Conservation (phyloP, 345 rosid species). For the Psidium guajava region DNA sequence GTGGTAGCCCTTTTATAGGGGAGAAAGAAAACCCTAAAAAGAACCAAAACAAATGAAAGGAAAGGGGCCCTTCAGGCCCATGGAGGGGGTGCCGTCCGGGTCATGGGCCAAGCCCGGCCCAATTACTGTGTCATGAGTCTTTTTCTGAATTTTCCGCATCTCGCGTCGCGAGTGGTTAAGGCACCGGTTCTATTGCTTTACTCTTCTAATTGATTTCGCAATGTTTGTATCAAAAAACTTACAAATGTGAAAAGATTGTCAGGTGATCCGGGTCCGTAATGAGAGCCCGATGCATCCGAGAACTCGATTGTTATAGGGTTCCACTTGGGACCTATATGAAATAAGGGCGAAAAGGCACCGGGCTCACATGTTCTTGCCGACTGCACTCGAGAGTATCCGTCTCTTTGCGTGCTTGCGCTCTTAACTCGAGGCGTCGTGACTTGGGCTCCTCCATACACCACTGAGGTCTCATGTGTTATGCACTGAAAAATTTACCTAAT, state of each 20-base stretch:
- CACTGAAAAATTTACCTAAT: not conserved
- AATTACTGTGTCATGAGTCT: not conserved
- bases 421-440: not conserved
- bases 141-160: not conserved
- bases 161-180: not conserved
- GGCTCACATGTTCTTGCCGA: rapidly evolving
- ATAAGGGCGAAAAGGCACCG: rapidly evolving
- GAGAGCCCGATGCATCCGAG: not conserved
- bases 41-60: not conserved
- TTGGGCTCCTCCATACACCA: not conserved
- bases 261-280: not conserved
- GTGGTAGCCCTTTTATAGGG: not conserved
- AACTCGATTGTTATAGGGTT: not conserved
- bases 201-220: not conserved
- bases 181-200: not conserved
- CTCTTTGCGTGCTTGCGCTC: rapidly evolving
- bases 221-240: not conserved
- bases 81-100: not conserved
- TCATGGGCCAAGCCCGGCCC: not conserved
- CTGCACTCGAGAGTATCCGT: rapidly evolving
- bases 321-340: rapidly evolving
- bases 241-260: not conserved
- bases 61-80: not conserved
- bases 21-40: not conserved
- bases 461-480: rapidly evolving